phyloP scores from a whole-genome alignment of 2,329 filamentous ascomycete genomes.

The Hymenoscyphus fructigenus region DNA sequence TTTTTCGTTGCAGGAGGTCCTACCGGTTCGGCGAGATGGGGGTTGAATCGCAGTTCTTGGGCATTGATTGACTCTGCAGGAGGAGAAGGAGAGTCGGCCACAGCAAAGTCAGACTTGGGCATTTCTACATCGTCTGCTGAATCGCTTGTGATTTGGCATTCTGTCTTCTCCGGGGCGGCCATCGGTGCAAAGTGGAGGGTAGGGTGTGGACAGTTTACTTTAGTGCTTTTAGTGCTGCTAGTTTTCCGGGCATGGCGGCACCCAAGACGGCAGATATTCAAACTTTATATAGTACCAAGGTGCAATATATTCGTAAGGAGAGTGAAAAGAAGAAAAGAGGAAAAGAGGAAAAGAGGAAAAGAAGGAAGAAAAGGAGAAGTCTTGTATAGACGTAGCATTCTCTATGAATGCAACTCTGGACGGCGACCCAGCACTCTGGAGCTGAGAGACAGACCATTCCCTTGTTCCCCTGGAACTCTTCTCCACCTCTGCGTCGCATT shows the following conservation, averaged over 20 bases:
- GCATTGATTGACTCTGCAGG: neutral
- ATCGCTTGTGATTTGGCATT: neutral
- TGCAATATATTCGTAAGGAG: neutral
- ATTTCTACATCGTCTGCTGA: neutral
- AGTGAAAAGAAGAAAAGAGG: neutral
- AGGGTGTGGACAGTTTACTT: neutral
- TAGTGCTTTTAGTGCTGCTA: neutral
- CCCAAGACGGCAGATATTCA: neutral
- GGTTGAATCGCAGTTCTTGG: slow-evolving; percentile 18
- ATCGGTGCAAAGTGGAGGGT: neutral
- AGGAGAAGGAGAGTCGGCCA: neutral
- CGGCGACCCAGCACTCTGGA: neutral
- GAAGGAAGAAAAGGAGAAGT: neutral
- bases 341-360: neutral
- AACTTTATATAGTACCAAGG: neutral
- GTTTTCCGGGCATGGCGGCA: neutral
- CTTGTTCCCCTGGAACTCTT: too few species aligned
- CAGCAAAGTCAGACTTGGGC: neutral
- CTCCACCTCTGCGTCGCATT: too few species aligned
- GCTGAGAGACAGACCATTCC: too few species aligned
- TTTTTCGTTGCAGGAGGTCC: slow-evolving; percentile 30
- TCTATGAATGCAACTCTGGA: neutral
- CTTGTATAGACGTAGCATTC: neutral
- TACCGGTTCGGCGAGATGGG: slow-evolving; percentile 21
- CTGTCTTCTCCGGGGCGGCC: neutral